Evolutionary conservation across 1,284 basidiomycete genomes (phyloP), one percentile per base, ranked within the genome.

Genomic region (Rhodotorula sp.): DNA sequence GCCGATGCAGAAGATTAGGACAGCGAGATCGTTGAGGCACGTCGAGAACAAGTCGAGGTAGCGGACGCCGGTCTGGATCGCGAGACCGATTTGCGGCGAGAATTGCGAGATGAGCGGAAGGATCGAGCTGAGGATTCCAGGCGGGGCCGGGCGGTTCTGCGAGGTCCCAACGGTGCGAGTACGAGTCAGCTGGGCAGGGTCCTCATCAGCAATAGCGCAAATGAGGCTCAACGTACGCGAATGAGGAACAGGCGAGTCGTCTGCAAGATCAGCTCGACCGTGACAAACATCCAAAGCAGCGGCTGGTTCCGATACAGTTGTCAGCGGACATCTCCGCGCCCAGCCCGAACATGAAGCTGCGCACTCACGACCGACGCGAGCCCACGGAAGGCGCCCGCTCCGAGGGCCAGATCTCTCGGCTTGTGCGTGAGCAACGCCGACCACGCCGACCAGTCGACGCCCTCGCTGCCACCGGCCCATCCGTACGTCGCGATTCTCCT

Each of bases 221-320:
- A 8, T 57, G 14, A 14, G n/a, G 4, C 28, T 21, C 14, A 31
- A 66, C 75, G 18, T 16, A 75, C 75, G 16, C 75, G 60, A 10
- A 72, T 15, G 48, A 76, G 70, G 67, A 74, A 75, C 23, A 72
- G 56, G 5, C 76, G 75, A 0, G 74, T 72, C 19, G 76, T 75
- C 62, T 79, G 78, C 15, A 79, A 66, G n/a, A 79, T 70, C 52
- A 79, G 72, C 67, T 79, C 76, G 65, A 76, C 57, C 21, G 70
- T 77, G 58, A 78, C 69, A 52, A 79, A 79, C 66, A 77, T 70
- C 73, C 77, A 78, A 21, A 79, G 58, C 16, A 79, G 48, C 5
- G 77, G 78, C 78, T 79, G 70, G 12, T 15, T 12, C 12, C 18
- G 15, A 28, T 34, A 31, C 10, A 23, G 8, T 10, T 10, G 48